Evolutionary conservation across 2,329 filamentous ascomycete species (phyloP), one percentile per base, ranked within the genome.

Genomic region (Pezicula radicicola): DNA sequence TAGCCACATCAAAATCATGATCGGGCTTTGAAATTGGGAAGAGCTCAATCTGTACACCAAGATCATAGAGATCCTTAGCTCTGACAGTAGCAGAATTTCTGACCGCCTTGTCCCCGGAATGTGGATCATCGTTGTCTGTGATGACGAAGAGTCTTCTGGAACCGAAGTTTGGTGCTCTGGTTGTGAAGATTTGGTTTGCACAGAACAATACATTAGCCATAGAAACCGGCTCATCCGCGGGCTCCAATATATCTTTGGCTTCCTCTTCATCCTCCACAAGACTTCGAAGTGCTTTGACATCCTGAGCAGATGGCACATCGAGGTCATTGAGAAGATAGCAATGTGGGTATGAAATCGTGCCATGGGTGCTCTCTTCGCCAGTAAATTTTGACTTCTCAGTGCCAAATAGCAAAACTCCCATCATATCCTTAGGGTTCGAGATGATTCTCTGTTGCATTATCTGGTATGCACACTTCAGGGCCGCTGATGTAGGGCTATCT

Each of bases 401-500:
- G 8, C 92, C 92, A 66, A 95, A 99, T 0, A 99, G 77, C 36
- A 99, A 70, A 25, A 99, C 88, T 2, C 93, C 92, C 81, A 99
- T 97, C 89, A 97, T 95, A 56, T 99, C 94, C 65, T 87, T 92
- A 1, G 94, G 94, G 55, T 92, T 93, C 3, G 93, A 93, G 62
- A 99, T 97, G 70, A 99, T 97, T 62, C 94, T 90, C 73, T 97
- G 93, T 72, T 97, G 91, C 90, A 99, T 97, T 49, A 99, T 77
- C 65, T 91, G 84, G 65, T 96, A 96, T 52, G 93, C 94, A 63
- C 91, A 97, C 77, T 96, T 96, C 46, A 99, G 73, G 4, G 94
- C 92, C 15, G 93, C 92, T 48, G 87, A 79, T 1, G 91, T 78
- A 4, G 93, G 85, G 42, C 88, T 92, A 63, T 93, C 89, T 52